These are phyloP conservation scores for Rhynchosporium graminicola DNA, from an alignment of 2,329 filamentous ascomycete genomes.

Conservation along the genomic window DNA sequence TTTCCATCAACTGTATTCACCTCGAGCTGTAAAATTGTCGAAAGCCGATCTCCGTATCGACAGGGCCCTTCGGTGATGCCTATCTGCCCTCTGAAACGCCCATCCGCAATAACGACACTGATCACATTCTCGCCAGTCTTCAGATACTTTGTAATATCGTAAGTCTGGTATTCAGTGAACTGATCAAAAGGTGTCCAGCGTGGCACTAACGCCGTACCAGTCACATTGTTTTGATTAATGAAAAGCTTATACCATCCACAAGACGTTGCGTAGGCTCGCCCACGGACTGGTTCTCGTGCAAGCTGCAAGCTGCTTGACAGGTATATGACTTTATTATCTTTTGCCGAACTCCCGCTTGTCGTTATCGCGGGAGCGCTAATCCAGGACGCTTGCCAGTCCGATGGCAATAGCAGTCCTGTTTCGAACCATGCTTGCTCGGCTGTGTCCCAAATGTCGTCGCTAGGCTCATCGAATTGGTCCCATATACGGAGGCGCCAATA, in stretches of 20 bases:
- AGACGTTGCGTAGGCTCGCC: conserved; percentile 41
- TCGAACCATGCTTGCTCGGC: too few species aligned
- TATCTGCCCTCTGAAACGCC: conserved; percentile 50
- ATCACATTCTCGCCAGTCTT: conserved; percentile 43
- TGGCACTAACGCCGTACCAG: conserved; percentile 40
- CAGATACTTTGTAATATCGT: conserved; percentile 50
- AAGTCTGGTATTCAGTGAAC: conserved; percentile 53
- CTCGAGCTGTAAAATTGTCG: conserved; percentile 44
- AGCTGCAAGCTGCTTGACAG: too few species aligned
- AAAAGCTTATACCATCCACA: conserved; percentile 40
- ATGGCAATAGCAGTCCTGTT: background rate
- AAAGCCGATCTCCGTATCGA: conserved; percentile 45
- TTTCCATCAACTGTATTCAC: conserved; percentile 25
- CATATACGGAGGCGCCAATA: too few species aligned
- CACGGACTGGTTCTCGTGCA: conserved; percentile 18
- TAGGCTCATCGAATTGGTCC: too few species aligned
- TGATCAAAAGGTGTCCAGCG: conserved; percentile 48
- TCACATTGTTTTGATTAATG: conserved; percentile 41
- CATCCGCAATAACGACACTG: conserved; percentile 47
- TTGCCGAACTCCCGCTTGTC: conserved; percentile 27
- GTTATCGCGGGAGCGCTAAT: background rate
- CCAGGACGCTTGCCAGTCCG: background rate
- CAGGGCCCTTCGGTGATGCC: conserved; percentile 38
- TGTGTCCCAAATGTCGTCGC: too few species aligned
- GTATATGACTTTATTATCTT: too few species aligned